Evolutionary conservation across 805 yeast genomes (phyloP), one percentile per base, ranked within the genome.

Genomic region (Candida silvatica): DNA sequence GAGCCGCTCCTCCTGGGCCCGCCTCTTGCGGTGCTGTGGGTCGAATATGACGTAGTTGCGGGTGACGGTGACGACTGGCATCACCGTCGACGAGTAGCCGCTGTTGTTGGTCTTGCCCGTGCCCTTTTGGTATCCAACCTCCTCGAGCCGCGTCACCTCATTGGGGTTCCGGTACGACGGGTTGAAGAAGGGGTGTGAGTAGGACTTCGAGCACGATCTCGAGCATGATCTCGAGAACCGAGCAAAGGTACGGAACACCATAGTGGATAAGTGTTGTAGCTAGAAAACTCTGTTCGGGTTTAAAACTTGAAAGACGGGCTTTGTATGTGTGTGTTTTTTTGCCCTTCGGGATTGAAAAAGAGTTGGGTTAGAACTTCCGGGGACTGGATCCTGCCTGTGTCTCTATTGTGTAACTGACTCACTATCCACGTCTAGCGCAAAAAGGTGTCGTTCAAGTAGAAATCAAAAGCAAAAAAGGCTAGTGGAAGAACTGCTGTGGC

Each of bases 121-220:
- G 14, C 44, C 37, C 18, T 35, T 20, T 7, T 49, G 47, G 28
- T 42, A 44, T 4, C 56, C 42, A 5, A 54, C 46, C 16, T 56
- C 59, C 20, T 58, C 62, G 4, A 50, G 39, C 3, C 41, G 37
- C 4, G 44, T 37, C 14, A 59, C 24, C 15, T 54, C 61, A 20
- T 47, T 46, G 22, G 56, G 55, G 9, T 46, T 43, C 14, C 46
- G 40, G 39, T 59, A 59, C 6, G 58, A 52, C 4, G 65, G 65
- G 17, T 53, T 49, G 45, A 59, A 59, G 41, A 59, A 58, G 12
- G 60, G 56, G 26, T 53, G 60, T 3, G 43, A 31, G 19, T 43
- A 31, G 11, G 42, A 32, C 16, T 16, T 26, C 29, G 29, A 26
- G n/a, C n/a, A 12, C 11, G 16, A 12, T n/a, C n/a, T n/a, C n/a